Percentiles rank a stretch among this genome's conserved stretches.
These are phyloP conservation scores for Trichoderma afroharzianum DNA, from an alignment of 2,329 filamentous ascomycete genomes.

Conservation along the genomic window DNA sequence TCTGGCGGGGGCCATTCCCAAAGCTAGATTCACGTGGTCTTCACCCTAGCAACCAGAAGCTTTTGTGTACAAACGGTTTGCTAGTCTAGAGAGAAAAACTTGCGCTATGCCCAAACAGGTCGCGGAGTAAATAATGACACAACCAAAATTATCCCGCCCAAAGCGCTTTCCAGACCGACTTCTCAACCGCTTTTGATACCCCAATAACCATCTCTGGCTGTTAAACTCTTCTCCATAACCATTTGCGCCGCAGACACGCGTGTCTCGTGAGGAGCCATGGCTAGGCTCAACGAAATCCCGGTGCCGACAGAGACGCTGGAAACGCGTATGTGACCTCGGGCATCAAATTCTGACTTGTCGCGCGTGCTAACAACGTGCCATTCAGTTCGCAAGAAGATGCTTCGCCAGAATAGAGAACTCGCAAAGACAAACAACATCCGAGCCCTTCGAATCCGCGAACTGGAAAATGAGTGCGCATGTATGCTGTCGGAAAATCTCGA, in stretches of 20 bases:
- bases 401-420: slow-evolving; percentile 81
- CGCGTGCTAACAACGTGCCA: slow-evolving; percentile 12
- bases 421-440: slow-evolving; percentile 75
- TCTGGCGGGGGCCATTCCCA: neutral
- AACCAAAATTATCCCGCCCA: slow-evolving; percentile 22
- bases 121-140: slow-evolving; percentile 35
- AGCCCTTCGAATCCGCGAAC: slow-evolving; percentile 69
- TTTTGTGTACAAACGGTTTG: slow-evolving; percentile 2
- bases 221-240: neutral
- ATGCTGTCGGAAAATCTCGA: slow-evolving; percentile 76
- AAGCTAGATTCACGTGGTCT: slow-evolving; percentile 9
- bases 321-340: slow-evolving; percentile 53
- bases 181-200: neutral
- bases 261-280: slow-evolving; percentile 56
- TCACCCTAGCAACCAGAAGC: slow-evolving; percentile 30
- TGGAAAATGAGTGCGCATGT: slow-evolving; percentile 72
- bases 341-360: slow-evolving; percentile 11
- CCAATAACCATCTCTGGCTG: neutral
- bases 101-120: slow-evolving; percentile 28
- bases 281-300: slow-evolving; percentile 73
- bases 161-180: slow-evolving; percentile 13
- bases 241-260: slow-evolving; percentile 24
- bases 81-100: neutral
- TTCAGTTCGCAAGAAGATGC: slow-evolving; percentile 71
- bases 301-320: slow-evolving; percentile 67